Evolutionary conservation across 352 stramenopile species (phyloP).

Genomic region (Phytophthora nicotianae): DNA sequence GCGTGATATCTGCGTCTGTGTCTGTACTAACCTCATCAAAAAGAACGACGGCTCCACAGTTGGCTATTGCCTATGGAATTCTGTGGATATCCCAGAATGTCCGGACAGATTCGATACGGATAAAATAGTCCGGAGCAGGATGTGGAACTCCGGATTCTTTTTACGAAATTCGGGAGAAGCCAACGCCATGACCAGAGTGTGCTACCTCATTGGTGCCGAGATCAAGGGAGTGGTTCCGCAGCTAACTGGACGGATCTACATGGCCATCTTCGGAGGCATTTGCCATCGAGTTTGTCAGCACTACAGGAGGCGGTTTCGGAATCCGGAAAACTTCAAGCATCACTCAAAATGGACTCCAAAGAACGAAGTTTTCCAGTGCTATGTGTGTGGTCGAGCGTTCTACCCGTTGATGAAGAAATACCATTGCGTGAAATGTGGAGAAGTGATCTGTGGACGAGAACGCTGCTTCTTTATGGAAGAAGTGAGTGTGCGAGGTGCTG

Average conservation of each 20-base stretch:
- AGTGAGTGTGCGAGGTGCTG: conserved; percentile 45
- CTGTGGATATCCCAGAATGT: conserved; percentile 47
- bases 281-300: conserved; percentile 46
- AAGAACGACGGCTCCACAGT: conserved; percentile 41
- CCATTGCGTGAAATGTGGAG: conserved; percentile 36
- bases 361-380: conserved; percentile 27
- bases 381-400: conserved; percentile 33
- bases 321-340: conserved; percentile 42
- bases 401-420: conserved; percentile 34
- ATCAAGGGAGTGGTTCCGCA: conserved; percentile 30
- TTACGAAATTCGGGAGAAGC: conserved; percentile 41
- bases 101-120: conserved; percentile 33
- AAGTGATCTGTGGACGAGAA: conserved; percentile 25
- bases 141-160: conserved; percentile 53
- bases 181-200: conserved; percentile 49
- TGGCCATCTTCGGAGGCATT: conserved; percentile 50
- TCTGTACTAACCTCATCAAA: conserved; percentile 35
- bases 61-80: conserved; percentile 67
- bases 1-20: conserved; percentile 42
- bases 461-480: conserved; percentile 35
- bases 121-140: conserved; percentile 44
- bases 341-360: conserved; percentile 39
- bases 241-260: conserved; percentile 39
- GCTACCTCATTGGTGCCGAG: conserved; percentile 49
- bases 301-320: conserved; percentile 40